These are phyloP conservation scores for Poa pratensis DNA, from an alignment of 176 grass and related monocot genomes.

Conservation along the genomic window DNA sequence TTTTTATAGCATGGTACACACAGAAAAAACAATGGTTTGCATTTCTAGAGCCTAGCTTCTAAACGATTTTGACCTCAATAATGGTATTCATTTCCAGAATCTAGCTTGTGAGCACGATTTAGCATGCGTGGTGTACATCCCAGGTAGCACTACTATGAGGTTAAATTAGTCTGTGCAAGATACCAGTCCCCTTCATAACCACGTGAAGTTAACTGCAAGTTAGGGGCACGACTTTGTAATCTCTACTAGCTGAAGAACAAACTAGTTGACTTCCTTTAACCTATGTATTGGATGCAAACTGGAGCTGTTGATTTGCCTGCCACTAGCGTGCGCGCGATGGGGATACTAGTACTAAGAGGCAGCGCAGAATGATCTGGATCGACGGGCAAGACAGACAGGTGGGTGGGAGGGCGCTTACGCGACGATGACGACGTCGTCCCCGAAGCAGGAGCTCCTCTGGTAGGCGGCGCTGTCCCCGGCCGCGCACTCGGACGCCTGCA, in stretches of 20 bases:
- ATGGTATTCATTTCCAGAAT: neutral
- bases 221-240: too few relatives aligned
- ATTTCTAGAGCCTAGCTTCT: neutral
- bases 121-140: neutral
- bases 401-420: conserved; percentile 55
- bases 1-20: neutral
- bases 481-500: conserved; percentile 71
- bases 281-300: neutral
- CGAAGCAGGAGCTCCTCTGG: conserved; percentile 69
- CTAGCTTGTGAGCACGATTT: neutral
- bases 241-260: neutral
- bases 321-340: neutral
- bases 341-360: neutral
- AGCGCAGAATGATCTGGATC: neutral
- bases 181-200: neutral
- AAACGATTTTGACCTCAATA: neutral
- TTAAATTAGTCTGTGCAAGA: neutral
- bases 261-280: neutral
- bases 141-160: too few relatives aligned
- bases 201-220: neutral
- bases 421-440: conserved; percentile 90
- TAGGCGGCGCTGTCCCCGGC: conserved; percentile 94
- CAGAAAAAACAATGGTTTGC: neutral
- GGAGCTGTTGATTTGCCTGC: neutral
- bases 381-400: neutral